These are phyloP conservation scores for Pyrenula massariospora DNA, from an alignment of 495 filamentous ascomycete genomes.

Conservation along the genomic window DNA sequence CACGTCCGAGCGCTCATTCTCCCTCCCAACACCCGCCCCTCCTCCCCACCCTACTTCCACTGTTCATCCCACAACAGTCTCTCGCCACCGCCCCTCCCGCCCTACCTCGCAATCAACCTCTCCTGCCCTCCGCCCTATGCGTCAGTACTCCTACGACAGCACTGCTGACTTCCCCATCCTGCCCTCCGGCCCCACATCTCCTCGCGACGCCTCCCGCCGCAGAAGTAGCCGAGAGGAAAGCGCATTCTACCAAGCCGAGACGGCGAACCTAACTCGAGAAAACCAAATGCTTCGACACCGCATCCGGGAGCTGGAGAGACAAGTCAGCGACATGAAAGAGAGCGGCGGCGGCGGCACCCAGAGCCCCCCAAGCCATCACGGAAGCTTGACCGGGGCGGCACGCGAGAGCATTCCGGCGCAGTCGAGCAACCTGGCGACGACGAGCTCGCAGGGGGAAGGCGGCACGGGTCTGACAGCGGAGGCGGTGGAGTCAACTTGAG, in stretches of 20 bases:
- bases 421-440: not conserved
- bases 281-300: slow-evolving; percentile 86
- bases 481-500: too few species aligned
- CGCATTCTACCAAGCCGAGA: slow-evolving; percentile 87
- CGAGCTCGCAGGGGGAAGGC: not conserved
- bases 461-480: not conserved
- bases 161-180: slow-evolving; percentile 8
- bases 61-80: not conserved
- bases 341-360: not conserved
- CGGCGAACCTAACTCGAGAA: slow-evolving; percentile 72
- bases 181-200: slow-evolving; percentile 14
- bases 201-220: slow-evolving; percentile 18
- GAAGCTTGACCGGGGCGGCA: not conserved
- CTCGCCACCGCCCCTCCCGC: slow-evolving; percentile 1
- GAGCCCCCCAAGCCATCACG: not conserved
- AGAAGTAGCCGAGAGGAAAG: slow-evolving; percentile 59
- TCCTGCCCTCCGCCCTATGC: slow-evolving; percentile 11
- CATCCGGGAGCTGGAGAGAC: slow-evolving; percentile 69
- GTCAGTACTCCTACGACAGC: slow-evolving; percentile 6
- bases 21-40: slow-evolving; percentile 24
- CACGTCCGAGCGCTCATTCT: slow-evolving; percentile 48
- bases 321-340: slow-evolving; percentile 10
- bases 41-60: not conserved
- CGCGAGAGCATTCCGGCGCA: not conserved
- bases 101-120: not conserved